Base-by-base conservation (phyloP, 768 basidiomycete species). In the Tulasnella sp. region DNA sequence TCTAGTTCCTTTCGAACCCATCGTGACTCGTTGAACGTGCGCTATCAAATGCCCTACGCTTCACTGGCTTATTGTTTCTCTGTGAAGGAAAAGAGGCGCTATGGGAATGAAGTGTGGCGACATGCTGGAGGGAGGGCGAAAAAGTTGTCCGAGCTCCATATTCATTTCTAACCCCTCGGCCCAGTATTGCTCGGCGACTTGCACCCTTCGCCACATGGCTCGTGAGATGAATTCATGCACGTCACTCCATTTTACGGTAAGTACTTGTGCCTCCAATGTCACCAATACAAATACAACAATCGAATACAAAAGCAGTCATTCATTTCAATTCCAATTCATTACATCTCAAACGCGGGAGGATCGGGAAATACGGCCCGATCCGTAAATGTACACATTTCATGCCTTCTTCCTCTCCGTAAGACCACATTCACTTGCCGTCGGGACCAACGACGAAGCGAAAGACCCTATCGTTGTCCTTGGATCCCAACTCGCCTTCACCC, bases 401-500 rank as follows among this genome's bases (percentile, higher is more conserved):
- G 5, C 52, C 52, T 1, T 59, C 22, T 32, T 5, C 22, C 52
- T 12, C 9, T 32, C 52, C 6, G n/a, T 29, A 14, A 59, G 26
- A 12, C 52, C 22, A 26, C 32, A 59, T 29, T 59, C 52, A 22
- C 19, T 59, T 14, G 26, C 52, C 52, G 22, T 22, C 52, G 22
- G 52, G 52, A 29, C 16, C 14, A 59, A 66, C 36, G 35, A 41
- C 35, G 42, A 70, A 70, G 16, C 22, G 69, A 39, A 34, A 14
- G 26, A 52, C 52, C 36, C 69, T 47, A 70, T 47, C 69, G 35
- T 70, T 36, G 29, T 70, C 41, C 47, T 29, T 34, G 17, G 69
- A 47, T 19, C 69, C 69, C 32, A 52, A 47, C 69, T 29, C 42
- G 41, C 32, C 44, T 26, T 47, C 62, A 14, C 83, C 87, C 52